These are phyloP conservation scores for Ambrosia hybrid DNA, from an alignment of 140 eudicot genomes.

Conservation along the genomic window DNA sequence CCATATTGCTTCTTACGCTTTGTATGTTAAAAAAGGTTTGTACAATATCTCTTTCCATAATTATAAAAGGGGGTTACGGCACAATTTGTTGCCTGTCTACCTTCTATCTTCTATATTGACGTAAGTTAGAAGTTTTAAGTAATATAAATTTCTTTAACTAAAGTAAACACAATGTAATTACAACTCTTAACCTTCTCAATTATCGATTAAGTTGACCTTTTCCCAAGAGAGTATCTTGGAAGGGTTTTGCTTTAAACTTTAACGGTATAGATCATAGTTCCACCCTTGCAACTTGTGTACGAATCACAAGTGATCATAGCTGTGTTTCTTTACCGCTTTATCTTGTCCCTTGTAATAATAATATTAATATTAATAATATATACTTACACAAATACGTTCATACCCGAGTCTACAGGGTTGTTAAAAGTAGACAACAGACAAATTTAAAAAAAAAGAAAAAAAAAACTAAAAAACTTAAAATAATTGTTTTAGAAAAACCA, in stretches of 20 bases:
- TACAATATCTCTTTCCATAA: too few relatives aligned
- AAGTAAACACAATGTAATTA: too few relatives aligned
- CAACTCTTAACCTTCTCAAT: constrained; percentile 18
- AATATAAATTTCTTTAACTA: too few relatives aligned
- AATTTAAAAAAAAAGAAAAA: too few relatives aligned
- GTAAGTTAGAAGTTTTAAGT: too few relatives aligned
- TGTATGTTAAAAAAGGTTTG: too few relatives aligned
- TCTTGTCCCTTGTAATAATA: not conserved
- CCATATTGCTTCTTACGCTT: too few relatives aligned
- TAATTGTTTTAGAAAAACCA: not conserved
- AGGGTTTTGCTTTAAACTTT: not conserved
- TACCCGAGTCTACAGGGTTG: constrained; percentile 20
- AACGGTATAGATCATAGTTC: constrained; percentile 29
- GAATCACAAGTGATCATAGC: constrained; percentile 27
- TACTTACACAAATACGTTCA: constrained; percentile 1
- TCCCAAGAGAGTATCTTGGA: not conserved
- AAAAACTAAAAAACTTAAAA: not conserved
- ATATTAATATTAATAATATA: too few relatives aligned
- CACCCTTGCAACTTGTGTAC: constrained; percentile 21
- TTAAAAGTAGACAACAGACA: constrained; percentile 27
- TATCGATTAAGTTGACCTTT: constrained; percentile 3
- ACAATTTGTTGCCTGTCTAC: too few relatives aligned
- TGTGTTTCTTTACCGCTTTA: constrained; percentile 23
- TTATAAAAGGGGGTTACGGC: too few relatives aligned
- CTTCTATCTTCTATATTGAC: too few relatives aligned